These are phyloP conservation scores for Colletotrichum higginsianum DNA, from an alignment of 2,329 filamentous ascomycete genomes.

Conservation along the genomic window DNA sequence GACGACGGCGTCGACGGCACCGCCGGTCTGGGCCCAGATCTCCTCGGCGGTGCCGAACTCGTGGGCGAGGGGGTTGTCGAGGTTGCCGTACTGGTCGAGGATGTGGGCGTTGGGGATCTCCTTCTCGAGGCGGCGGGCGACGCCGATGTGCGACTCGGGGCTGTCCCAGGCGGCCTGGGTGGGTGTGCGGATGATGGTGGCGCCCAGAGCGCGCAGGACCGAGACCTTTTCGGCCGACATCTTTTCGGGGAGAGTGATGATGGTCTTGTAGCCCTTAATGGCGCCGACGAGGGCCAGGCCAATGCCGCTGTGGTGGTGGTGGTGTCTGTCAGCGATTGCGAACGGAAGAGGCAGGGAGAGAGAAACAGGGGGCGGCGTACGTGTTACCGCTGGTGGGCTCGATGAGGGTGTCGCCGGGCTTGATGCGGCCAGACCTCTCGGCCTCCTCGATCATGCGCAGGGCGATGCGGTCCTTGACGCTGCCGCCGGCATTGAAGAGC, in stretches of 20 bases:
- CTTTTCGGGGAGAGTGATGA: slow-evolving; percentile 98
- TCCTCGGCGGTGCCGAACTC: slow-evolving; percentile 96
- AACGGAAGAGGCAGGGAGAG: neutral
- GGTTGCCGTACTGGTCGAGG: slow-evolving; percentile 94
- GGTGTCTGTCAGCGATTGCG: slow-evolving; percentile 48
- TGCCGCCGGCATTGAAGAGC: slow-evolving; percentile 93
- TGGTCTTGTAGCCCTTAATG: slow-evolving; percentile 97
- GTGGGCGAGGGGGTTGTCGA: slow-evolving; percentile 93
- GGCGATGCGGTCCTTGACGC: slow-evolving; percentile 95
- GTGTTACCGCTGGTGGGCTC: slow-evolving; percentile 99
- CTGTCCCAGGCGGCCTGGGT: slow-evolving; percentile 96
- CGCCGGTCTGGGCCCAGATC: slow-evolving; percentile 92
- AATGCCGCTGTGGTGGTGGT: slow-evolving; percentile 73
- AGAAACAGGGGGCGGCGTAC: slow-evolving; percentile 51
- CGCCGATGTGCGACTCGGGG: slow-evolving; percentile 97
- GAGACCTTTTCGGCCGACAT: slow-evolving; percentile 99
- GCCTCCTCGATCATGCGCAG: slow-evolving; percentile 98
- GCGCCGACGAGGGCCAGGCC: slow-evolving; percentile 94
- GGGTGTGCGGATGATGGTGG: slow-evolving; percentile 97
- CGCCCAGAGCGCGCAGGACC: slow-evolving; percentile 91
- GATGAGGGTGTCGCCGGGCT: slow-evolving; percentile 96
- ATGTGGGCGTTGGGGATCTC: slow-evolving; percentile 98
- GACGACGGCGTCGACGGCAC: slow-evolving; percentile 85
- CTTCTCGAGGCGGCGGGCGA: slow-evolving; percentile 90
- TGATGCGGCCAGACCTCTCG: slow-evolving; percentile 91